A percentile compares a stretch with the other conserved stretches of the same genome.
Conservation (phyloP, 495 filamentous ascomycete genomes). For the Lasiosphaeriaceae sp. region DNA sequence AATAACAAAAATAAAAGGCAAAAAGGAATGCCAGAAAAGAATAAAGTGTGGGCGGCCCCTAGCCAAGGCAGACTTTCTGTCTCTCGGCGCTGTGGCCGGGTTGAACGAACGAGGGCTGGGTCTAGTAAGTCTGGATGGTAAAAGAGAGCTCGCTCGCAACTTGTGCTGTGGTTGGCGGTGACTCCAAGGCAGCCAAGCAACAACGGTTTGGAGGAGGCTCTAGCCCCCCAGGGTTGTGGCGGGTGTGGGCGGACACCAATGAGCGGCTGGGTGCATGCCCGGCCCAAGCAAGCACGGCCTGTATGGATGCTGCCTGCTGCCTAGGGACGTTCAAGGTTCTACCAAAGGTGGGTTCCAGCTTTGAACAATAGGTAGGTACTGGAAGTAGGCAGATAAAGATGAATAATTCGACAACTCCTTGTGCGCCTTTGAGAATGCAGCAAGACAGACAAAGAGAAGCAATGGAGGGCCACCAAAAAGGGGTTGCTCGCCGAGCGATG, state of each 20-base stretch:
- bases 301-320: too few species aligned
- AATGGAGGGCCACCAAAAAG: background rate
- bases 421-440: background rate
- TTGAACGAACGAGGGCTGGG: background rate
- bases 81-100: background rate
- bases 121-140: background rate
- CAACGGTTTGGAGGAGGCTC: background rate
- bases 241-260: constrained; percentile 18
- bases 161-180: constrained; percentile 20
- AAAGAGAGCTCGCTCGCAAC: background rate
- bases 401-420: background rate
- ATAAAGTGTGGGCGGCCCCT: background rate
- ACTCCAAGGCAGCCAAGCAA: constrained; percentile 24
- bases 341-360: too few species aligned
- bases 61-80: background rate
- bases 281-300: background rate
- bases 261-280: constrained; percentile 1
- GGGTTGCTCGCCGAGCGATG: constrained; percentile 14
- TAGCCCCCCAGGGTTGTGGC: constrained; percentile 9
- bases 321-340: too few species aligned
- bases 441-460: background rate
- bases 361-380: too few species aligned
- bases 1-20: constrained; percentile 1
- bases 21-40: background rate
- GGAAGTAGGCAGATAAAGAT: too few species aligned